A percentile compares a stretch with the other conserved stretches of the same genome.
phyloP scores from a whole-genome alignment of 1,284 basidiomycete genomes.

The Trichosporon faecale region DNA sequence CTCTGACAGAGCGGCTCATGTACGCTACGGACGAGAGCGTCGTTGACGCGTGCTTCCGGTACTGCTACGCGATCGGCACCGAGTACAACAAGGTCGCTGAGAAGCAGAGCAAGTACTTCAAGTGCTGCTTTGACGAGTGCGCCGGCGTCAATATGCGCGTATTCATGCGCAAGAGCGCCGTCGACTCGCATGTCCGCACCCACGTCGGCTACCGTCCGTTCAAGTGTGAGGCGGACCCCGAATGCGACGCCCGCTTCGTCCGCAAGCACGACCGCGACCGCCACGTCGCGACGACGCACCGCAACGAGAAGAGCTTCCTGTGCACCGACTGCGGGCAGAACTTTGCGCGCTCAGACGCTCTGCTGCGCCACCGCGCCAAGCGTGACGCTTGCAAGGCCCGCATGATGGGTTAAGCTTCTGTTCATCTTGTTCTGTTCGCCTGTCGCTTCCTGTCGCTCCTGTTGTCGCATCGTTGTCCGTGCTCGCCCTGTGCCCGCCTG shows the following conservation, averaged over 20 bases:
- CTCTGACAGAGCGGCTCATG: slow-evolving; percentile 25
- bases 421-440: neutral
- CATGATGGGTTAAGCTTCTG: slow-evolving; percentile 8
- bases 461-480: neutral
- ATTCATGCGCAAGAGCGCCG: slow-evolving; percentile 27
- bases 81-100: slow-evolving; percentile 25
- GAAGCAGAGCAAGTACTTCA: slow-evolving; percentile 29
- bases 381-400: slow-evolving; percentile 26
- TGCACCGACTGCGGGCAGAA: slow-evolving; percentile 25
- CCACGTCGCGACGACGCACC: slow-evolving; percentile 25
- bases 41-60: slow-evolving; percentile 27
- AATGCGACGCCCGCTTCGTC: slow-evolving; percentile 25
- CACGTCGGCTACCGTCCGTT: slow-evolving; percentile 26
- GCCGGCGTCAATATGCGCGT: slow-evolving; percentile 15
- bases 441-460: neutral
- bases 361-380: slow-evolving; percentile 27
- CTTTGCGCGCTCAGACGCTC: slow-evolving; percentile 28
- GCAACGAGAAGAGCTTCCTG: slow-evolving; percentile 25
- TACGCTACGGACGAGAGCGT: slow-evolving; percentile 21
- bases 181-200: slow-evolving; percentile 27
- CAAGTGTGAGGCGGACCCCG: slow-evolving; percentile 25
- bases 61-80: slow-evolving; percentile 23
- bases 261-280: slow-evolving; percentile 29
- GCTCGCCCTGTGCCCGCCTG: neutral
- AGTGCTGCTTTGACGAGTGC: slow-evolving; percentile 28